phyloP scores from a whole-genome alignment of 768 basidiomycete genomes.

The Tulasnella sp. region DNA sequence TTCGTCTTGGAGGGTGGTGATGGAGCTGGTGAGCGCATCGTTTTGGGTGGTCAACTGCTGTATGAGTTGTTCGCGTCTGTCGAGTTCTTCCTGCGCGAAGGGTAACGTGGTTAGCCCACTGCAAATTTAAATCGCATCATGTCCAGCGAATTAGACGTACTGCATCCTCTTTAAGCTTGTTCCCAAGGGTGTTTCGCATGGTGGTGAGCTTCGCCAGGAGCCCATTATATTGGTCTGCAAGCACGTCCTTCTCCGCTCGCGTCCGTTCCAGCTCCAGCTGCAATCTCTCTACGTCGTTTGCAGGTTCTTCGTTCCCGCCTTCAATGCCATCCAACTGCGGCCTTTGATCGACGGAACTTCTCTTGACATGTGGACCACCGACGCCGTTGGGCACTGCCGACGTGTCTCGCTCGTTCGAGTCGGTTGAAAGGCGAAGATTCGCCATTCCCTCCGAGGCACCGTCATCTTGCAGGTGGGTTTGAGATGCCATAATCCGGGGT shows the following conservation, averaged over 20 bases:
- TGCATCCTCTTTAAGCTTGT: constrained; percentile 93
- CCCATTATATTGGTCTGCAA: constrained; percentile 78
- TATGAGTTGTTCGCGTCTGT: constrained; percentile 80
- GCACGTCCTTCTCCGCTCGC: constrained; percentile 80
- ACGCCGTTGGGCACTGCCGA: constrained; percentile 17
- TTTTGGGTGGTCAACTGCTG: constrained; percentile 74
- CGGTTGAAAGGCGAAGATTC: background rate
- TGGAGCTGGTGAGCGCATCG: constrained; percentile 62
- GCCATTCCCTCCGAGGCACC: background rate
- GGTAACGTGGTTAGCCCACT: constrained; percentile 25
- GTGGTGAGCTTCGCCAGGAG: constrained; percentile 83
- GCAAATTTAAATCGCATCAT: background rate
- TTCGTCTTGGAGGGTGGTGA: constrained; percentile 78
- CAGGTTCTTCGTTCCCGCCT: background rate
- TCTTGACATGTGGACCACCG: background rate
- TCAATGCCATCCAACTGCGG: background rate
- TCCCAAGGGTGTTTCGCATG: constrained; percentile 90
- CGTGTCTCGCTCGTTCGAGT: background rate
- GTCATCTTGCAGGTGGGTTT: background rate
- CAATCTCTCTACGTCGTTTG: constrained; percentile 36
- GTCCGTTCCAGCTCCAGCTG: constrained; percentile 72
- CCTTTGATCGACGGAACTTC: background rate
- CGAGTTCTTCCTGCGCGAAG: constrained; percentile 87
- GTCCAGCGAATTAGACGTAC: constrained; percentile 50
- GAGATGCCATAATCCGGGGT: background rate